Evolutionary conservation across 148 eudicot species (phyloP).

Genomic region (Polygonum aviculare): DNA sequence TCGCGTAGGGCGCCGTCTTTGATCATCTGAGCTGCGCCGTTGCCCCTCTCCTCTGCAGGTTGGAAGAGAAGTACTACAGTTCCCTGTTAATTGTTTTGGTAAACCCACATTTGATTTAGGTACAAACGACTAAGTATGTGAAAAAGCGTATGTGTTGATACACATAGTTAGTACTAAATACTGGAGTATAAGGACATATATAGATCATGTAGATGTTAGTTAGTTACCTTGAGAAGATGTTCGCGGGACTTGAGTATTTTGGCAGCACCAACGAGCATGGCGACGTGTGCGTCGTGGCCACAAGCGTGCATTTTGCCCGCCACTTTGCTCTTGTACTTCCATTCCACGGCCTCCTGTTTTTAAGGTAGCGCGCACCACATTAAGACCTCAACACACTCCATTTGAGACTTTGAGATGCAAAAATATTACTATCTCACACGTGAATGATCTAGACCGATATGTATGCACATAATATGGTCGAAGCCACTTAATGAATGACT

Average conservation of each 20-base stretch:
- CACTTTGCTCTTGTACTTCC: conserved; percentile 45
- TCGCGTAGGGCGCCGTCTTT: conserved; percentile 51
- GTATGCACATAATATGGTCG: too few relatives aligned
- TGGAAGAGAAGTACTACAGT: conserved; percentile 59
- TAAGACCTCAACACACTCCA: too few relatives aligned
- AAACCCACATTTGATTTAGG: not conserved
- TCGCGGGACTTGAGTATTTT: conserved; percentile 30
- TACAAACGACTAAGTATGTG: not conserved
- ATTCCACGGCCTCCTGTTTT: conserved; percentile 41
- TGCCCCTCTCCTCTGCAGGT: conserved; percentile 83
- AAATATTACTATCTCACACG: not conserved
- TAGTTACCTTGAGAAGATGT: conserved; percentile 29
- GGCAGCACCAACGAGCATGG: conserved; percentile 58
- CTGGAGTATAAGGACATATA: too few relatives aligned
- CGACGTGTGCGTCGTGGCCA: conserved; percentile 52
- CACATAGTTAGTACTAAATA: not conserved
- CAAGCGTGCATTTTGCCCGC: conserved; percentile 55
- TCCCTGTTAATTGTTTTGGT: not conserved
- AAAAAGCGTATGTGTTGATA: not conserved
- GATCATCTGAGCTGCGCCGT: conserved; percentile 74
- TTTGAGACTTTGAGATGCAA: not conserved
- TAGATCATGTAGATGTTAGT: not conserved
- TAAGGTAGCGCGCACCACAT: not conserved
- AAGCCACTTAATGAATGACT: too few relatives aligned
- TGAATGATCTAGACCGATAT: not conserved